Percentiles rank a stretch among this genome's conserved stretches.
These are phyloP conservation scores for Candida xyloterini DNA, from an alignment of 805 yeast species.

Conservation along the genomic window DNA sequence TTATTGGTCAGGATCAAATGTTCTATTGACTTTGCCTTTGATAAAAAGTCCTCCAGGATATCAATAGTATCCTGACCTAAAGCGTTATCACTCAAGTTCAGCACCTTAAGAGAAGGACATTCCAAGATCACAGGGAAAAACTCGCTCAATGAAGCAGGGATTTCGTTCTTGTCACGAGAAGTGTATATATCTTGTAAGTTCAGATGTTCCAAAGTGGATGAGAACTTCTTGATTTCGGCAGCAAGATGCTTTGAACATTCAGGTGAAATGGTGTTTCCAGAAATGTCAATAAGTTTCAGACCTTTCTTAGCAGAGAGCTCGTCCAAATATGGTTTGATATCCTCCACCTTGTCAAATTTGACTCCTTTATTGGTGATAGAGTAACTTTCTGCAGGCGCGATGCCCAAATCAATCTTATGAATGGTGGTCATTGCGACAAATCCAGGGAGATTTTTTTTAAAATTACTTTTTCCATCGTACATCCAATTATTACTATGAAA, in stretches of 20 bases:
- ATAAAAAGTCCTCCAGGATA: constrained; percentile 74
- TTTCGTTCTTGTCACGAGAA: constrained; percentile 91
- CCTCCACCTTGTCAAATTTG: constrained; percentile 70
- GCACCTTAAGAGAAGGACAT: constrained; percentile 64
- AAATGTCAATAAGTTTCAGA: constrained; percentile 64
- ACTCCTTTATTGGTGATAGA: constrained; percentile 72
- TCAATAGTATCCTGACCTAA: constrained; percentile 94
- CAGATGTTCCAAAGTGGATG: constrained; percentile 56
- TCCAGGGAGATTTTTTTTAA: background rate
- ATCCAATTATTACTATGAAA: constrained; percentile 5
- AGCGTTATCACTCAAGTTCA: constrained; percentile 92
- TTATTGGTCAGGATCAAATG: constrained; percentile 89
- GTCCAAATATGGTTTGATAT: constrained; percentile 66
- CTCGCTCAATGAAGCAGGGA: constrained; percentile 74
- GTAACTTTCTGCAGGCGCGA: constrained; percentile 46
- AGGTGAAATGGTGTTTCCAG: constrained; percentile 93
- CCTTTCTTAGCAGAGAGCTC: constrained; percentile 43
- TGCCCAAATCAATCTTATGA: constrained; percentile 34
- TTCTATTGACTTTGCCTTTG: constrained; percentile 73
- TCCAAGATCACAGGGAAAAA: constrained; percentile 71
- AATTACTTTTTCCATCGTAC: constrained; percentile 5
- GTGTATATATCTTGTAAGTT: constrained; percentile 92
- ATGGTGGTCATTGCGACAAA: constrained; percentile 34
- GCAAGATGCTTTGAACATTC: constrained; percentile 79
- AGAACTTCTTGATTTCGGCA: constrained; percentile 42